Conservation (phyloP, 345 rosid genomes). For the Acer yangbiense region DNA sequence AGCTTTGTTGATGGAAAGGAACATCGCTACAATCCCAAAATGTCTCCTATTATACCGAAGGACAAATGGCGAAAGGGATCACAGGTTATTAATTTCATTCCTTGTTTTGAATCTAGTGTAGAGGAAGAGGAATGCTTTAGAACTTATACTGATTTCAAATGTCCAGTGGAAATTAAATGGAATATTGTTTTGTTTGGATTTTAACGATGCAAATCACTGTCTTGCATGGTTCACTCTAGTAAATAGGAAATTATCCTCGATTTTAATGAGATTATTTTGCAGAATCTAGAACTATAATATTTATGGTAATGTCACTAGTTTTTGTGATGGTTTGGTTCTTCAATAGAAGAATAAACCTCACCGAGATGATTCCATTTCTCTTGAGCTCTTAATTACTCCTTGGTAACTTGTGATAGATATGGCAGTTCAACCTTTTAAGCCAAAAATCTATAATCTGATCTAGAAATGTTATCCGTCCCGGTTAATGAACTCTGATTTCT, state of each 20-base stretch:
- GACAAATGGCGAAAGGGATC: constrained; percentile 89
- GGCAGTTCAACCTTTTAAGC: neutral
- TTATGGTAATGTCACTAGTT: neutral
- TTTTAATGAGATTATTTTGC: neutral
- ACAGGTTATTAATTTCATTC: constrained; percentile 53
- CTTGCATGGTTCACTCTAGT: neutral
- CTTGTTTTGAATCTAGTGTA: neutral
- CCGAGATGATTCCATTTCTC: neutral
- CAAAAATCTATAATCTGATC: neutral
- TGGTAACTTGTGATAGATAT: neutral
- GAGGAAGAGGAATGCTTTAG: neutral
- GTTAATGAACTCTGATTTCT: neutral
- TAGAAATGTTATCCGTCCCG: neutral
- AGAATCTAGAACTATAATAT: neutral
- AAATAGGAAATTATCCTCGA: neutral
- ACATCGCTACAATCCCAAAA: constrained; percentile 64
- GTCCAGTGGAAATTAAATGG: neutral
- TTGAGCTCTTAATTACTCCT: neutral
- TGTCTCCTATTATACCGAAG: constrained; percentile 68
- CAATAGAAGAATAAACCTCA: neutral
- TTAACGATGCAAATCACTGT: neutral
- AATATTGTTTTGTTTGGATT: neutral
- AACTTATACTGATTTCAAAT: neutral
- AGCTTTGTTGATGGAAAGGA: constrained; percentile 80
- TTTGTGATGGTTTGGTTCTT: neutral